These are phyloP conservation scores for Hypomontagnella monticulosa DNA, from an alignment of 495 filamentous ascomycete genomes.

Conservation along the genomic window DNA sequence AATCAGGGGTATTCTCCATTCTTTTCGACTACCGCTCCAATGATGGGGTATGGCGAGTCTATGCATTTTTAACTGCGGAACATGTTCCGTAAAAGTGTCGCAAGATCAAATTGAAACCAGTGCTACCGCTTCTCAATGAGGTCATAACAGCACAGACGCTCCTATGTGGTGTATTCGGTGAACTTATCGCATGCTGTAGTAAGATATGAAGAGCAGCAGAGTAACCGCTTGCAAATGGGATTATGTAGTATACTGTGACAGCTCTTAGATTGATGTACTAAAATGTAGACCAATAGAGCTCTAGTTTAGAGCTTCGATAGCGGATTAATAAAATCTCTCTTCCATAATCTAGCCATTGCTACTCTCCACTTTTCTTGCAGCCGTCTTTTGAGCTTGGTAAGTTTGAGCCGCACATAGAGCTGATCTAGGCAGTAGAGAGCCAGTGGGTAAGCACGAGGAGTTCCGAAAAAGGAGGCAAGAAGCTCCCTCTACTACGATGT, in stretches of 20 bases:
- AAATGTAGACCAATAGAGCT: no score
- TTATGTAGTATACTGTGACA: no score
- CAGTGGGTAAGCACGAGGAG: no score
- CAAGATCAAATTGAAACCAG: no score
- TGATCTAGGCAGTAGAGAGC: slow-evolving; percentile 3
- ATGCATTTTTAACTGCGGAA: background rate
- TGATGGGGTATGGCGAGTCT: slow-evolving; percentile 1
- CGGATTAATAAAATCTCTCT: slow-evolving; percentile 5
- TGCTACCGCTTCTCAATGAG: no score
- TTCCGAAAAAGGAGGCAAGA: slow-evolving; percentile 16
- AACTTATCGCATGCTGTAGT: no score
- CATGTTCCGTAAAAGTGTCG: background rate
- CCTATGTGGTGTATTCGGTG: no score
- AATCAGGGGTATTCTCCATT: slow-evolving; percentile 16
- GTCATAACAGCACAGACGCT: no score
- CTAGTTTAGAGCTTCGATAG: slow-evolving; percentile 4
- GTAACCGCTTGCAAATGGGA: no score
- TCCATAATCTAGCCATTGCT: background rate
- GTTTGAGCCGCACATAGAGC: slow-evolving; percentile 26
- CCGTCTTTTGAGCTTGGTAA: background rate
- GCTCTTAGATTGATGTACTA: no score
- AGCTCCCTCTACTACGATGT: slow-evolving; percentile 5
- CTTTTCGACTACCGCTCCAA: slow-evolving; percentile 2
- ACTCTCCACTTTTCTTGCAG: background rate
- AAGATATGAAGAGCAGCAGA: no score